phyloP scores from a whole-genome alignment of 768 basidiomycete genomes.

The Phlebiopsis gigantea region DNA sequence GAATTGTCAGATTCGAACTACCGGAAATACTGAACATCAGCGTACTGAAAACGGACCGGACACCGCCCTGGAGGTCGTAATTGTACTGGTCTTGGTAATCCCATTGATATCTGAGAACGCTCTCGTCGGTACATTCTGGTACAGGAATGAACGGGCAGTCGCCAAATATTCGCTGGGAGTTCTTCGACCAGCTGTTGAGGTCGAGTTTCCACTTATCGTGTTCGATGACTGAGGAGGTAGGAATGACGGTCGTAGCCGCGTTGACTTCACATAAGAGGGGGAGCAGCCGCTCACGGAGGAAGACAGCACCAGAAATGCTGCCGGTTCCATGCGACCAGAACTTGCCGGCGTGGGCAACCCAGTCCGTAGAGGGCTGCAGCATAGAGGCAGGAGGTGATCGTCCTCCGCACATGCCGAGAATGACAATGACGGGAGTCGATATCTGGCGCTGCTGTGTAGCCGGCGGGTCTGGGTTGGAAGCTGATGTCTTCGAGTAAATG shows the following conservation, averaged over 20 bases:
- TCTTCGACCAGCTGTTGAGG: slow-evolving; percentile 16
- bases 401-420: slow-evolving; percentile 19
- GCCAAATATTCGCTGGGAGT: too few species aligned
- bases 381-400: slow-evolving; percentile 10
- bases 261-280: slow-evolving; percentile 19
- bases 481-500: slow-evolving; percentile 13
- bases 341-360: slow-evolving; percentile 13
- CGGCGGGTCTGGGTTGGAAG: not conserved
- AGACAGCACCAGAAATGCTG: slow-evolving; percentile 16
- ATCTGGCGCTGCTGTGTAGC: not conserved
- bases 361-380: slow-evolving; percentile 14
- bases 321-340: slow-evolving; percentile 19
- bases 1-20: not conserved
- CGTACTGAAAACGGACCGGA: not conserved
- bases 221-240: slow-evolving; percentile 7
- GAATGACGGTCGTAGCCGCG: slow-evolving; percentile 21
- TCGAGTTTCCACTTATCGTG: slow-evolving; percentile 15
- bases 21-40: not conserved
- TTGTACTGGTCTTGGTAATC: not conserved
- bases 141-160: too few species aligned
- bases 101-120: not conserved
- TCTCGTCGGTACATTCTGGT: too few species aligned
- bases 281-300: slow-evolving; percentile 21
- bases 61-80: not conserved
- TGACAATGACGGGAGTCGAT: slow-evolving; percentile 17